These are phyloP conservation scores for Polychaeton citri DNA, from an alignment of 2,329 filamentous ascomycete genomes.

Conservation along the genomic window DNA sequence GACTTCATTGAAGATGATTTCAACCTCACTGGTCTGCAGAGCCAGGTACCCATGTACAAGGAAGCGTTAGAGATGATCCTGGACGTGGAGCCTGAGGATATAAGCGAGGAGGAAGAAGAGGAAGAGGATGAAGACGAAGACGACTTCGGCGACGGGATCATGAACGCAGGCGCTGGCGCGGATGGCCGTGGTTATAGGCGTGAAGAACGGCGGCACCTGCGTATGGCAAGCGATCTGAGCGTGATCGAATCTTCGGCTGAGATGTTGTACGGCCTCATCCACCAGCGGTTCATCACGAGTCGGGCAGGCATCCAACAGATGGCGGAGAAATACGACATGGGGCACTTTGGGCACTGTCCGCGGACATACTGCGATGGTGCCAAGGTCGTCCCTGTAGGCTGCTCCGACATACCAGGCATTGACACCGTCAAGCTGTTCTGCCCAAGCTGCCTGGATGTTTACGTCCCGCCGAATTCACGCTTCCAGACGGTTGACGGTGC, in stretches of 20 bases:
- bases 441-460: constrained; percentile 90
- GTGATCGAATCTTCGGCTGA: constrained; percentile 97
- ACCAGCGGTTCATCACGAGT: constrained; percentile 96
- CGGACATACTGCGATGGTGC: constrained; percentile 83
- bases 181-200: constrained; percentile 20
- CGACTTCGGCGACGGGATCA: constrained; percentile 35
- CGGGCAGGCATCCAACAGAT: constrained; percentile 95
- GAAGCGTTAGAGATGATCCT: constrained; percentile 98
- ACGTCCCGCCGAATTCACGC: constrained; percentile 90
- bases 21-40: constrained; percentile 89
- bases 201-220: constrained; percentile 59
- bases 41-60: constrained; percentile 97
- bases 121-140: constrained; percentile 53
- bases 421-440: constrained; percentile 99
- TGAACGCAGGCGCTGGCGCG: constrained; percentile 44
- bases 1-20: constrained; percentile 99
- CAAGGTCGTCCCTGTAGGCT: constrained; percentile 81
- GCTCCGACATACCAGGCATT: constrained; percentile 87
- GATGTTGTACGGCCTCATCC: constrained; percentile 93
- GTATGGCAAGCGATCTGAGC: constrained; percentile 83
- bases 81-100: constrained; percentile 92
- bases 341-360: constrained; percentile 93
- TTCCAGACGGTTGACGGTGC: constrained; percentile 97
- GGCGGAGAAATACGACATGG: constrained; percentile 96
- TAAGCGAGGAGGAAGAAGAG: constrained; percentile 71